Evolutionary conservation across 2,329 filamentous ascomycete genomes (phyloP).

Genomic region (Fusarium nisikadoi): DNA sequence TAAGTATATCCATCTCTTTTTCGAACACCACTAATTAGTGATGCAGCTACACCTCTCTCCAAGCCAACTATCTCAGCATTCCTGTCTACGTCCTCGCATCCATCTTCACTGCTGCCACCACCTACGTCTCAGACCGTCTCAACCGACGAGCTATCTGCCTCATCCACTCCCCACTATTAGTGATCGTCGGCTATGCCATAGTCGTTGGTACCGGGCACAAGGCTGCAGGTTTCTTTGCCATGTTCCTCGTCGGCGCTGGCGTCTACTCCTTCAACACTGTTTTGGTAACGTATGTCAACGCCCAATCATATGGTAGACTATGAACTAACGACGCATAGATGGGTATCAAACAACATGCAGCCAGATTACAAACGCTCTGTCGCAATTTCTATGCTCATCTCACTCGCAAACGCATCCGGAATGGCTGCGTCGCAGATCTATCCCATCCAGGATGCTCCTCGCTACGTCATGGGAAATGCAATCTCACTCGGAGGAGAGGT

Average conservation of each 20-base stretch:
- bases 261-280: conserved; percentile 27
- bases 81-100: conserved; percentile 47
- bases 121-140: conserved; percentile 40
- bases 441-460: conserved; percentile 31
- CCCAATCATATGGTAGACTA: too few species aligned
- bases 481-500: conserved; percentile 45
- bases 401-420: conserved; percentile 59
- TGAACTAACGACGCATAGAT: conserved; percentile 50
- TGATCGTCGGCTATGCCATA: conserved; percentile 47
- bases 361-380: conserved; percentile 60
- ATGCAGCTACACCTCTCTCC: conserved; percentile 37
- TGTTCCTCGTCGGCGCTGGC: conserved; percentile 38
- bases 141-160: conserved; percentile 38
- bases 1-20: conserved; percentile 3
- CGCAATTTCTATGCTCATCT: conserved; percentile 58
- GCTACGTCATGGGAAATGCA: conserved; percentile 47
- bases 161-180: conserved; percentile 25
- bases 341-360: conserved; percentile 60
- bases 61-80: conserved; percentile 51
- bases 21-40: accelerated
- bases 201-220: conserved; percentile 41
- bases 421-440: conserved; percentile 61
- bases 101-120: conserved; percentile 24
- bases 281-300: conserved; percentile 25
- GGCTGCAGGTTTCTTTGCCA: conserved; percentile 41